These are phyloP conservation scores for Madurella mycetomatis DNA, from an alignment of 2,329 filamentous ascomycete genomes.

Conservation along the genomic window DNA sequence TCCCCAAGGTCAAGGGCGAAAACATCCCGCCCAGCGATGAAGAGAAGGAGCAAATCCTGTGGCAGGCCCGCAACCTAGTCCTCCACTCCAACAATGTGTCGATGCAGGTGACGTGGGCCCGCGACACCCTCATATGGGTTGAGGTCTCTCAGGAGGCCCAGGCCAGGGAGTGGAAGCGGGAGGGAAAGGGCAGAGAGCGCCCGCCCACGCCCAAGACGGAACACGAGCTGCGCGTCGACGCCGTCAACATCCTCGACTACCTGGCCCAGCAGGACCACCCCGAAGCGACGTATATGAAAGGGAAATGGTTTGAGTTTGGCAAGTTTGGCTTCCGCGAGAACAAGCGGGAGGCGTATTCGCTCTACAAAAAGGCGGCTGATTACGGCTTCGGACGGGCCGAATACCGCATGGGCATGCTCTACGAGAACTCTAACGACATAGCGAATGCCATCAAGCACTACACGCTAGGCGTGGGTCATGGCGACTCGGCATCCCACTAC, in stretches of 20 bases:
- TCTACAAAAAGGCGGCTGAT: slow-evolving; percentile 80
- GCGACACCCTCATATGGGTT: slow-evolving; percentile 84
- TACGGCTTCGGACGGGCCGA: slow-evolving; percentile 84
- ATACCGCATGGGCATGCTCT: slow-evolving; percentile 98
- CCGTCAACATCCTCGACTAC: slow-evolving; percentile 87
- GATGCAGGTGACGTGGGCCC: slow-evolving; percentile 95
- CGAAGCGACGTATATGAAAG: slow-evolving; percentile 87
- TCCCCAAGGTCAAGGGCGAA: slow-evolving; percentile 78
- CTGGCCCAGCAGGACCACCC: slow-evolving; percentile 88
- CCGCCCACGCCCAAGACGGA: slow-evolving; percentile 80
- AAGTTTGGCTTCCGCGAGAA: slow-evolving; percentile 88
- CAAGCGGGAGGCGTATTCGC: slow-evolving; percentile 88
- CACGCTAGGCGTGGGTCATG: slow-evolving; percentile 68
- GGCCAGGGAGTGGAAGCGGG: slow-evolving; percentile 52
- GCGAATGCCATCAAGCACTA: slow-evolving; percentile 90
- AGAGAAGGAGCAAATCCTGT: slow-evolving; percentile 85
- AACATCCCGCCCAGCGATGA: slow-evolving; percentile 93
- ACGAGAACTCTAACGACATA: slow-evolving; percentile 90
- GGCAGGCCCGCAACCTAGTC: slow-evolving; percentile 76
- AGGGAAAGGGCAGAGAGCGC: slow-evolving; percentile 46
- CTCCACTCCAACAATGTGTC: slow-evolving; percentile 91
- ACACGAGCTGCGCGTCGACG: slow-evolving; percentile 81
- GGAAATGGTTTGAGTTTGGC: slow-evolving; percentile 97
- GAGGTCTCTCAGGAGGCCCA: slow-evolving; percentile 78
- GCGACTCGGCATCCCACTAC: slow-evolving; percentile 82